phyloP scores from a whole-genome alignment of 176 grass and related monocot species.

The Microstegium vimineum region DNA sequence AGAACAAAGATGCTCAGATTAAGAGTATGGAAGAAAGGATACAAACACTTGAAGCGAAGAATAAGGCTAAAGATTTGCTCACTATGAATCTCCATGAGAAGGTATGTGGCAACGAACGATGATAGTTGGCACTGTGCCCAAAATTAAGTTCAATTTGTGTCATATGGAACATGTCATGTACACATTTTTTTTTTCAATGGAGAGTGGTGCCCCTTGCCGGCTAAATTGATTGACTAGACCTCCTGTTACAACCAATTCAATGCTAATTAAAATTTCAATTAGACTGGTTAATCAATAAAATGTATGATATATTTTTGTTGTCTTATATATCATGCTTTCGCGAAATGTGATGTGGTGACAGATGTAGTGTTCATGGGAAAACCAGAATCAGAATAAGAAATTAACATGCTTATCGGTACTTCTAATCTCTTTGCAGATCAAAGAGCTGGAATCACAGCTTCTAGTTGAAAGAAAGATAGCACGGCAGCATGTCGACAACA shows the following conservation, averaged over 20 bases:
- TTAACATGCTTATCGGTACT: background rate
- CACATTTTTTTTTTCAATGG: too few species aligned
- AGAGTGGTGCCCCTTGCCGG: background rate
- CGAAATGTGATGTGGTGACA: background rate
- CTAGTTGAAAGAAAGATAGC: slow-evolving; percentile 88
- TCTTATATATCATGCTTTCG: background rate
- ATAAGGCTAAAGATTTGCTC: slow-evolving; percentile 78
- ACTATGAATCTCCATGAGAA: slow-evolving; percentile 83
- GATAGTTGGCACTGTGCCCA: background rate
- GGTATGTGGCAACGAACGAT: slow-evolving; percentile 25
- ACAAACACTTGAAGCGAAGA: slow-evolving; percentile 73
- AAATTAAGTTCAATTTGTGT: background rate
- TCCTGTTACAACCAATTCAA: background rate
- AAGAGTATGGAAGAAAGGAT: slow-evolving; percentile 80
- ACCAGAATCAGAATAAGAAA: background rate
- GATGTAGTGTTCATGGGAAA: background rate
- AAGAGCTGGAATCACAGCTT: slow-evolving; percentile 87
- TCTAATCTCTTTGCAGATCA: slow-evolving; percentile 46
- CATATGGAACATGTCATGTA: background rate
- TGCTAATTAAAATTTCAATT: background rate
- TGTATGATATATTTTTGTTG: background rate
- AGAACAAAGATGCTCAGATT: slow-evolving; percentile 78
- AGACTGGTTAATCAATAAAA: background rate
- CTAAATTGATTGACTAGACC: background rate
- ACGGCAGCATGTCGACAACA: slow-evolving; percentile 86